phyloP scores from a whole-genome alignment of 1,284 basidiomycete species.

The Ceratorhiza oryzae-sativae region DNA sequence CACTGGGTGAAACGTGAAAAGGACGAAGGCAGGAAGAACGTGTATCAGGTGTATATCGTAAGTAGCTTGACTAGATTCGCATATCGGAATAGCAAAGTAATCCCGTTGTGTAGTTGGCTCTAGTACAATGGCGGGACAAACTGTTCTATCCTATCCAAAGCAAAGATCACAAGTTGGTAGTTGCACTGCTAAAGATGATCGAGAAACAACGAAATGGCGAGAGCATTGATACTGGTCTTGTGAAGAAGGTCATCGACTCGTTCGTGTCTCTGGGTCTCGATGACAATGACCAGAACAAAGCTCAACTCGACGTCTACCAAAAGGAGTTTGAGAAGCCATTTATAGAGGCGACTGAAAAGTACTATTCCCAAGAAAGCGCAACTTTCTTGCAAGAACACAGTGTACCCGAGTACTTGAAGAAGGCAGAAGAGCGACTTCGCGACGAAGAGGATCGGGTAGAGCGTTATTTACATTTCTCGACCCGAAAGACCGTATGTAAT shows the following conservation, averaged over 20 bases:
- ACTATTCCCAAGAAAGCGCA: conserved; percentile 92
- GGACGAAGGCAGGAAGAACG: conserved; percentile 95
- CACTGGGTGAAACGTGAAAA: conserved; percentile 99
- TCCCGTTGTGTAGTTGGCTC: conserved; percentile 71
- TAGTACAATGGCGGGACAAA: conserved; percentile 94
- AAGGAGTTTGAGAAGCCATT: conserved; percentile 92
- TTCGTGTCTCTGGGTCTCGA: conserved; percentile 97
- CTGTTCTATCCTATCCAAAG: conserved; percentile 90
- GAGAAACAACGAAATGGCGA: conserved; percentile 95
- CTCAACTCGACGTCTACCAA: conserved; percentile 93
- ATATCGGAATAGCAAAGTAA: background rate
- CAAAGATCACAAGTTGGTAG: conserved; percentile 81
- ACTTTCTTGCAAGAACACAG: conserved; percentile 89
- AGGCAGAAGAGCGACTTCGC: conserved; percentile 88
- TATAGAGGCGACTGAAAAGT: conserved; percentile 86
- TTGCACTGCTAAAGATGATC: conserved; percentile 88
- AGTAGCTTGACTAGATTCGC: conserved; percentile 50
- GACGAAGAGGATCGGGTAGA: conserved; percentile 98
- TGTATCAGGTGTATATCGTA: conserved; percentile 96
- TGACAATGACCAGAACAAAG: conserved; percentile 87
- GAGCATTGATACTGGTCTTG: conserved; percentile 88
- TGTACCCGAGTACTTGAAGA: conserved; percentile 96
- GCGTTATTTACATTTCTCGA: conserved; percentile 89
- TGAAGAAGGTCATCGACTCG: conserved; percentile 96
- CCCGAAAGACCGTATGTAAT: conserved; percentile 68